Conservation (phyloP, 805 yeast genomes). For the Yamadazyma philogaea region DNA sequence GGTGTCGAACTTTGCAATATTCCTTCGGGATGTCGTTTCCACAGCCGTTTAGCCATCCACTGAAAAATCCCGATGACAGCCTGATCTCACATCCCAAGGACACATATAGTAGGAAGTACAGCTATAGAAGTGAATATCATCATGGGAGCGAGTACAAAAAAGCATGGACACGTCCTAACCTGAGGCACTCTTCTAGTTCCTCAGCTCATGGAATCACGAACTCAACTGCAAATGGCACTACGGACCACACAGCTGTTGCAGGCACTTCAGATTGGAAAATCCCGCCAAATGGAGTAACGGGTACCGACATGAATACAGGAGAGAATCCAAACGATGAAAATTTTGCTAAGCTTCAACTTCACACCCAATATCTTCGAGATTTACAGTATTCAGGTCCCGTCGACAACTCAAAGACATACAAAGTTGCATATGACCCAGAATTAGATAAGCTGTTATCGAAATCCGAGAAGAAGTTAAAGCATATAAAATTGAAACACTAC, state of each 20-base stretch:
- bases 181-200: not conserved
- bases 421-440: slow-evolving; percentile 51
- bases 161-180: not conserved
- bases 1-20: not conserved
- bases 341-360: slow-evolving; percentile 30
- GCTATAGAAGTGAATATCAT: not conserved
- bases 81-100: slow-evolving; percentile 1
- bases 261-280: not conserved
- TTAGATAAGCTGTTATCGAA: slow-evolving; percentile 33
- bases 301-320: slow-evolving; percentile 34
- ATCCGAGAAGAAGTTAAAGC: slow-evolving; percentile 27
- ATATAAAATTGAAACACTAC: slow-evolving; percentile 40
- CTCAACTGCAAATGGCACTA: not conserved
- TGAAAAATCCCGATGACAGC: not conserved
- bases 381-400: slow-evolving; percentile 10
- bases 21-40: slow-evolving; percentile 1
- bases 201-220: not conserved
- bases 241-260: not conserved
- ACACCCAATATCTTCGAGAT: slow-evolving; percentile 17
- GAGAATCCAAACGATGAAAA: slow-evolving; percentile 28
- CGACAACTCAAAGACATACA: slow-evolving; percentile 32
- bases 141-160: not conserved
- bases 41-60: slow-evolving; percentile 1
- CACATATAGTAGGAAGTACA: not conserved
- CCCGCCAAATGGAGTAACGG: slow-evolving; percentile 14